A percentile compares a stretch with the other conserved stretches of the same genome.
phyloP scores from a whole-genome alignment of 176 grass and related monocot species.

The Elymus sibiricus region DNA sequence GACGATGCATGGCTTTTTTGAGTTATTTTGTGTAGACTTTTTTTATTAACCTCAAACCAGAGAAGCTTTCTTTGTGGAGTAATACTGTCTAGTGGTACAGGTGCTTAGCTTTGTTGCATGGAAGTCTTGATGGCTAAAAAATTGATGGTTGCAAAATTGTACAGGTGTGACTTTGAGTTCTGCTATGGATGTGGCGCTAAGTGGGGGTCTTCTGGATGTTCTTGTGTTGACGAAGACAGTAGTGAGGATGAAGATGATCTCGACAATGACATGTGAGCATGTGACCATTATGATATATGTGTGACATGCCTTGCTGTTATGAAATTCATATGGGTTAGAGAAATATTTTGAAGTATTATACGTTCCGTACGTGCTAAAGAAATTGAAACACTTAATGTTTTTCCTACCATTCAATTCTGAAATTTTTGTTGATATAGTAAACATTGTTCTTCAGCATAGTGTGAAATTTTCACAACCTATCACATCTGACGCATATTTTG shows the following conservation, averaged over 20 bases:
- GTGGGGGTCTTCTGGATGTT: background rate
- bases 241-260: background rate
- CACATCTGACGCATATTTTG: too few relatives aligned
- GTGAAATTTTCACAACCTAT: too few relatives aligned
- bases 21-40: background rate
- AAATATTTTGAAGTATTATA: too few relatives aligned
- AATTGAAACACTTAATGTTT: too few relatives aligned
- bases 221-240: background rate
- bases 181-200: conserved; percentile 51
- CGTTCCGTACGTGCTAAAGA: too few relatives aligned
- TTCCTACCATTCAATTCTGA: too few relatives aligned
- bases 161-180: conserved; percentile 57
- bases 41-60: background rate
- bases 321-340: too few relatives aligned
- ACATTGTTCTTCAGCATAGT: too few relatives aligned
- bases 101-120: background rate
- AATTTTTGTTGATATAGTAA: too few relatives aligned
- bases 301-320: too few relatives aligned
- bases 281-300: too few relatives aligned
- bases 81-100: background rate
- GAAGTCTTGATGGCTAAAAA: background rate
- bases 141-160: background rate
- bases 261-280: background rate
- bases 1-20: too few relatives aligned
- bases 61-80: background rate